Percentiles rank a stretch among this genome's conserved stretches.
Conservation (phyloP, 495 filamentous ascomycete species). For the Tuber aestivum region DNA sequence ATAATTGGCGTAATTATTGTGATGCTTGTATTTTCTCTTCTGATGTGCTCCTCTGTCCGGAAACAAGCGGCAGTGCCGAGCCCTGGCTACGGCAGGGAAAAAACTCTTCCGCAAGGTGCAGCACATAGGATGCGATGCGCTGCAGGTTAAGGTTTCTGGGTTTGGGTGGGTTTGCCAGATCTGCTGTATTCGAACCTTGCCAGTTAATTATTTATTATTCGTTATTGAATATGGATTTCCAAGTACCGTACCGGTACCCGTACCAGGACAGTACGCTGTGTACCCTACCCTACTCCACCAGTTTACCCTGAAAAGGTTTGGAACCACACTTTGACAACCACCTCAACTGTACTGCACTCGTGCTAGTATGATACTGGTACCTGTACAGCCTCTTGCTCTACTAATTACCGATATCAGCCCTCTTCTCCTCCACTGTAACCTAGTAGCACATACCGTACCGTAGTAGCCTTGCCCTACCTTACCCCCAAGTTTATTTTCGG, state of each 20-base stretch:
- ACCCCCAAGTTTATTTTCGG: conserved; percentile 28
- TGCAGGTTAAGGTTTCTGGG: conserved; percentile 41
- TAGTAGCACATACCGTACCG: neutral
- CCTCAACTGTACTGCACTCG: neutral
- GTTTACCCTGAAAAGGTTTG: neutral
- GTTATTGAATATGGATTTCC: neutral
- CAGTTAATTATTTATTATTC: conserved; percentile 30
- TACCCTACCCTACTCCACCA: no score
- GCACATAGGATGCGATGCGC: conserved; percentile 36
- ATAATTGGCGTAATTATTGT: neutral
- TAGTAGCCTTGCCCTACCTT: neutral
- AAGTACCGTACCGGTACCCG: neutral
- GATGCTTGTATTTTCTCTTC: neutral
- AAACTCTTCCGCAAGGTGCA: conserved; percentile 41
- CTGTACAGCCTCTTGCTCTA: neutral
- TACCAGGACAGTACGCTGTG: neutral
- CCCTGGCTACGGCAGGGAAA: conserved; percentile 39
- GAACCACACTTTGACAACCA: neutral
- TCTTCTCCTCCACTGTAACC: neutral
- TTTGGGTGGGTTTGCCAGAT: conserved; percentile 37
- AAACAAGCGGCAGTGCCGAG: conserved; percentile 40
- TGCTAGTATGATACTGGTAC: no score
- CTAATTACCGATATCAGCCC: neutral
- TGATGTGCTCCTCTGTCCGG: conserved; percentile 33
- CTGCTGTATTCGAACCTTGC: conserved; percentile 31